Evolutionary conservation across 176 grass and related monocot species (phyloP).

Genomic region (Melocanna baccifera): DNA sequence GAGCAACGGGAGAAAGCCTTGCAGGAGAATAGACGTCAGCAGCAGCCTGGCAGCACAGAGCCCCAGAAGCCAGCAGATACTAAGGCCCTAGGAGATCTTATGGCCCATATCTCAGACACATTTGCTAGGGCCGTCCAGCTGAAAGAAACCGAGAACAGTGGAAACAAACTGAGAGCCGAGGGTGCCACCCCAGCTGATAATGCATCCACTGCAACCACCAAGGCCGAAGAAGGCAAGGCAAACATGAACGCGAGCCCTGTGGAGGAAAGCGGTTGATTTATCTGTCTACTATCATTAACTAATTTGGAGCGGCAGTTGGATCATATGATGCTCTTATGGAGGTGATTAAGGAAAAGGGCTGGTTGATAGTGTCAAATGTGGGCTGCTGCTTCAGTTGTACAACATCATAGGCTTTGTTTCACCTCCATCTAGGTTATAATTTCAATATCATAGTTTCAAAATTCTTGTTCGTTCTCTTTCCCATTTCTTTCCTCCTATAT

Average conservation of each 20-base stretch:
- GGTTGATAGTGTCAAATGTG: constrained; percentile 30
- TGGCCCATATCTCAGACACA: constrained; percentile 45
- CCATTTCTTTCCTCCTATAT: neutral
- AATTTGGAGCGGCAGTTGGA: constrained; percentile 1
- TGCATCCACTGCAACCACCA: constrained; percentile 1
- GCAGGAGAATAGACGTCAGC: constrained; percentile 74
- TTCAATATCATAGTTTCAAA: constrained; percentile 57
- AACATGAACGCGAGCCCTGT: constrained; percentile 5
- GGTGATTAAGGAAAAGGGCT: constrained; percentile 28
- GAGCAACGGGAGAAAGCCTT: constrained; percentile 88
- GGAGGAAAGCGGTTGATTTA: constrained; percentile 41
- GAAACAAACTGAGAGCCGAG: constrained; percentile 24
- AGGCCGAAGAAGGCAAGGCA: constrained; percentile 42
- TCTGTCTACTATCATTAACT: constrained; percentile 17
- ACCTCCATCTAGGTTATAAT: constrained; percentile 60
- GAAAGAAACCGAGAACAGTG: constrained; percentile 35
- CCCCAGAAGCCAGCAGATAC: constrained; percentile 33
- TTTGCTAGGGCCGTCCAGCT: constrained; percentile 57
- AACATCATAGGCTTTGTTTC: constrained; percentile 64
- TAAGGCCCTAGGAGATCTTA: constrained; percentile 30
- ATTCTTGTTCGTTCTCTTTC: constrained; percentile 13
- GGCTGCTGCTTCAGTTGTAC: constrained; percentile 49
- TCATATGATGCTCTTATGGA: constrained; percentile 12
- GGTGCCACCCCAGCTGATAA: constrained; percentile 19
- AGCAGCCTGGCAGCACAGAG: constrained; percentile 48